Evolutionary conservation across 2,329 filamentous ascomycete genomes (phyloP).

Genomic region (Botrytis fabae): DNA sequence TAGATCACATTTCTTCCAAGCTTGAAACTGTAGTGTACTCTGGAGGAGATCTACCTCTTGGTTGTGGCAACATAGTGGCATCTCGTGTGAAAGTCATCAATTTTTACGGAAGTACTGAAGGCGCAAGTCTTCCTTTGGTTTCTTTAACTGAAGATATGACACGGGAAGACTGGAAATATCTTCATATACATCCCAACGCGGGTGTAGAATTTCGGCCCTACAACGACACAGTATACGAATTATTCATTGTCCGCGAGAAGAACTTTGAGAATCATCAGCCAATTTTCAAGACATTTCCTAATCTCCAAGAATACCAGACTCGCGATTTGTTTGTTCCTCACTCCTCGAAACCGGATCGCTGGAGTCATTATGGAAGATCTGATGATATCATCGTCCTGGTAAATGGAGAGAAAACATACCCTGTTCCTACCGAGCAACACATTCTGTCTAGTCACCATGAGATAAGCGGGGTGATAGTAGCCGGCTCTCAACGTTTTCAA

Average conservation of each 20-base stretch:
- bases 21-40: neutral
- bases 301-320: neutral
- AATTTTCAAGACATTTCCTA: neutral
- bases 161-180: neutral
- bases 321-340: slow-evolving; percentile 2
- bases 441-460: neutral
- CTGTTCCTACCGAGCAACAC: neutral
- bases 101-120: neutral
- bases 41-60: neutral
- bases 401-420: slow-evolving; percentile 1
- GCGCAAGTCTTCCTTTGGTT: neutral
- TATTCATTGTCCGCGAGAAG: neutral
- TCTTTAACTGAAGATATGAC: neutral
- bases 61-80: neutral
- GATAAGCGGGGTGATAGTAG: neutral
- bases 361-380: neutral
- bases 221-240: neutral
- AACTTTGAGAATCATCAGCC: neutral
- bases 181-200: neutral
- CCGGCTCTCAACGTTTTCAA: neutral
- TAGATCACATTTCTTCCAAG: neutral
- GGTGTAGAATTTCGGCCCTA: neutral
- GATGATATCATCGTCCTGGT: slow-evolving; percentile 2
- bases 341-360: neutral
- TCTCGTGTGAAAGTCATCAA: neutral